phyloP scores from a whole-genome alignment of 441 rosid species.

The Erodium trifolium region DNA sequence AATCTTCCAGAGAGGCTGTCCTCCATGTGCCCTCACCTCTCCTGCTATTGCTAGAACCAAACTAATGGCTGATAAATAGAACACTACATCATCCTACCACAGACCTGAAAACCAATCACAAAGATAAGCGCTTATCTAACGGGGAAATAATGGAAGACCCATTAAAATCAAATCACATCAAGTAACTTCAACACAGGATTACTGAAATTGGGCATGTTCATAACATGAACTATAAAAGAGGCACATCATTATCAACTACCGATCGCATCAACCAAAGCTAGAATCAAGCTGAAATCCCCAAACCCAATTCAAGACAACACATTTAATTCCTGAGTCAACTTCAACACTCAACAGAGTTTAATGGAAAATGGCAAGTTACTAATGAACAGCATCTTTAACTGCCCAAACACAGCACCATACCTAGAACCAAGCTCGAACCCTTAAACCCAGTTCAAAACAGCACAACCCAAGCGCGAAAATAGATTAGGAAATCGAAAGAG shows the following conservation, averaged over 20 bases:
- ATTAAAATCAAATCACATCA: not conserved
- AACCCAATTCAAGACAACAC: not conserved
- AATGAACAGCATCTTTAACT: not conserved
- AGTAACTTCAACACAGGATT: not conserved
- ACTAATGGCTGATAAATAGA: not conserved
- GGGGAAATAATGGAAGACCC: not conserved
- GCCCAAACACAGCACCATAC: not conserved
- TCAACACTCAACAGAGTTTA: not conserved
- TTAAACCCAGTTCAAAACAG: not conserved
- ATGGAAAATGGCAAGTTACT: not conserved
- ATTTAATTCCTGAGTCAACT: not conserved
- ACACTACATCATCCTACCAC: not conserved
- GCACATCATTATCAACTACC: not conserved
- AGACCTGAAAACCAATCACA: conserved; percentile 5
- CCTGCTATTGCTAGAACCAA: conserved; percentile 2
- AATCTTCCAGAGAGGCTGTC: conserved; percentile 32
- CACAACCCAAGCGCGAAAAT: not conserved
- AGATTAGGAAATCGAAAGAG: not conserved
- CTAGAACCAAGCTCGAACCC: not conserved
- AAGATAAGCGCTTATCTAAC: not conserved
- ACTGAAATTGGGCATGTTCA: not conserved
- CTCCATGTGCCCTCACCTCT: conserved; percentile 3
- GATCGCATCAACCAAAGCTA: not conserved
- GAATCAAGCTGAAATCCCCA: not conserved
- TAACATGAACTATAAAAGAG: not conserved